These are phyloP conservation scores for Globisporangium spinosum DNA, from an alignment of 352 stramenopile genomes.

Conservation along the genomic window DNA sequence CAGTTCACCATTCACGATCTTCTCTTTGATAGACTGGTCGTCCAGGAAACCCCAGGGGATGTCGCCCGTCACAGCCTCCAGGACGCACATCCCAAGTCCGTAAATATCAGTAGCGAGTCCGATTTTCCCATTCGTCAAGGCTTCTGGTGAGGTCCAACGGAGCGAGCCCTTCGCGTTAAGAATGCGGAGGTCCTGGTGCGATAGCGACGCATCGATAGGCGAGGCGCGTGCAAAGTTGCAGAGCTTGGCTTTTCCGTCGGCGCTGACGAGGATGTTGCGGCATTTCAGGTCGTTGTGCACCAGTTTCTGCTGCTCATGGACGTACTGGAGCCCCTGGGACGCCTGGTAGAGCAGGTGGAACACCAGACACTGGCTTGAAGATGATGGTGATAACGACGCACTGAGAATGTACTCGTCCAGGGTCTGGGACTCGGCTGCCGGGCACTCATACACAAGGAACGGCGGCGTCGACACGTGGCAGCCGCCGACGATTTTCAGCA, in stretches of 20 bases:
- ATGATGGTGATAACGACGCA: not conserved
- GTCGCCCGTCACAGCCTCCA: conserved; percentile 56
- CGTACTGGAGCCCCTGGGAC: conserved; percentile 44
- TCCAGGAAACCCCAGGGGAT: conserved; percentile 56
- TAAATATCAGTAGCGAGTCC: conserved; percentile 43
- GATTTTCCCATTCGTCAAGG: conserved; percentile 19
- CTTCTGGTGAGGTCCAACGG: conserved; percentile 55
- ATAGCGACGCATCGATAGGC: not conserved
- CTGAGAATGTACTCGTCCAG: conserved; percentile 53
- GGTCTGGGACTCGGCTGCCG: conserved; percentile 27
- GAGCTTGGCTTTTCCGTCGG: conserved; percentile 54
- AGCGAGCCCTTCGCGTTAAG: conserved; percentile 21
- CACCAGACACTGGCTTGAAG: conserved; percentile 27
- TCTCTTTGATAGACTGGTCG: conserved; percentile 38
- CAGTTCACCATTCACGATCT: conserved; percentile 39
- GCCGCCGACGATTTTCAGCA: conserved; percentile 53
- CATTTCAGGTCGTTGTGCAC: conserved; percentile 53
- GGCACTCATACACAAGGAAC: conserved; percentile 54
- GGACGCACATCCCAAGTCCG: conserved; percentile 58
- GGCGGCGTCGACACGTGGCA: conserved; percentile 41
- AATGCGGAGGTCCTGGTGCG: not conserved
- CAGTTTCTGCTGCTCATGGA: conserved; percentile 42
- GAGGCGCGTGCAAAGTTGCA: conserved; percentile 24
- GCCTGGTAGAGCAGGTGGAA: conserved; percentile 46
- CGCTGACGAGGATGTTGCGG: conserved; percentile 52